Evolutionary conservation across 805 yeast species (phyloP), one percentile per base, ranked within the genome.

Genomic region (Monosporozyma servazzii): DNA sequence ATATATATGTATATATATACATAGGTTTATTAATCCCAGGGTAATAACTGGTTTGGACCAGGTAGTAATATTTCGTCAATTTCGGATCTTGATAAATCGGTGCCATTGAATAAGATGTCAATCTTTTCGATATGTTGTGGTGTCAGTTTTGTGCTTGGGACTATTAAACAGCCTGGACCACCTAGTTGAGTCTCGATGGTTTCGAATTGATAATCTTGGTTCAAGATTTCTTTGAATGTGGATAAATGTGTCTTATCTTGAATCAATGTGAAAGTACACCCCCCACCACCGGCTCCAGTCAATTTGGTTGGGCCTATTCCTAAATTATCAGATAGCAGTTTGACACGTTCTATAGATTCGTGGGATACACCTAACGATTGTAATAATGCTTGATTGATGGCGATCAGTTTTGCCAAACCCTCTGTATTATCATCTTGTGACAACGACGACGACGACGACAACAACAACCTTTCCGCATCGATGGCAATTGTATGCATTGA

Each of bases 281-380:
- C 99, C 48, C 99, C 99, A 20, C 99, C 99, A 36, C 99, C 99
- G 0, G 99, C 99, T 42, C 99, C 99, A 0, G 99, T 93, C 50
- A 93, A 76, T 66, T 93, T 93, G 0, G 99, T 91, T 52, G 85
- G 81, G 7, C 99, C 99, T 17, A 93, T 67, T 3, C 72, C 64
- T 51, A 79, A 60, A 48, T 74, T 75, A 61, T 86, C 90, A 23
- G 88, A 77, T n/a, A 80, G 71, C 20, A 78, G 69, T 60, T 81
- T 84, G 29, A 91, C 80, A 48, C 75, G 72, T 64, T 93, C 99
- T 53, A 93, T 73, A n/a, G 84, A 75, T 8, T 97, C 96, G 66
- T 93, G 99, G 23, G 95, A 84, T 9, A 93, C 99, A 3, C 96
- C 96, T 15, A 93, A 67, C 0, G 96, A 76, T 2, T 81, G 88